These are phyloP conservation scores for Paecilomyces fulvus DNA, from an alignment of 2,329 filamentous ascomycete species.

Conservation along the genomic window DNA sequence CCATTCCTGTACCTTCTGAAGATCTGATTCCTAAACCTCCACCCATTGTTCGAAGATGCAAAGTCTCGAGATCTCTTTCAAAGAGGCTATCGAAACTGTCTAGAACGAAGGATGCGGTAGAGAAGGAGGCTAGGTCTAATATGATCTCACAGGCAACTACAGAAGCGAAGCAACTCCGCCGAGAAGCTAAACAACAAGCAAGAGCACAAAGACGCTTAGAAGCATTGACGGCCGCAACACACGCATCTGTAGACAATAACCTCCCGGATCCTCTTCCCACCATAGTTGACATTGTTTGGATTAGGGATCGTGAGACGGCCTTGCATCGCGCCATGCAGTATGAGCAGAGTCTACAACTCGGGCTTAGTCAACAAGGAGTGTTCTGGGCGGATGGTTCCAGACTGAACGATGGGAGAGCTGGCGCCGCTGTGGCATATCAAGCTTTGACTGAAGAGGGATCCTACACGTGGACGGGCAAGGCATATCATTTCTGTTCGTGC, in stretches of 20 bases:
- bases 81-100: neutral
- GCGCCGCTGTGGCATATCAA: neutral
- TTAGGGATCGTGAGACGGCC: neutral
- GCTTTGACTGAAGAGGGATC: neutral
- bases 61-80: neutral
- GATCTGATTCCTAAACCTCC: neutral
- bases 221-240: neutral
- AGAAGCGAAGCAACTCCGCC: neutral
- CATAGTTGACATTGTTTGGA: neutral
- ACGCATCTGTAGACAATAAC: neutral
- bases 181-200: neutral
- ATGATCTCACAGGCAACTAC: neutral
- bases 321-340: neutral
- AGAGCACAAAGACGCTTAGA: neutral
- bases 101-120: neutral
- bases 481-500: neutral
- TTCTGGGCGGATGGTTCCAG: neutral
- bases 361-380: neutral
- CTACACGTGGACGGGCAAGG: neutral
- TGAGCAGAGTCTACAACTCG: neutral
- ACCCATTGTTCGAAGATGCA: no score
- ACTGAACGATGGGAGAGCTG: neutral
- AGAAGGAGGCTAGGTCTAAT: neutral
- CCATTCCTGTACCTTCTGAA: neutral
- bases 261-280: neutral